Percentiles rank a stretch among this genome's conserved stretches.
phyloP scores from a whole-genome alignment of 768 basidiomycete species.

The Lentinula edodes region DNA sequence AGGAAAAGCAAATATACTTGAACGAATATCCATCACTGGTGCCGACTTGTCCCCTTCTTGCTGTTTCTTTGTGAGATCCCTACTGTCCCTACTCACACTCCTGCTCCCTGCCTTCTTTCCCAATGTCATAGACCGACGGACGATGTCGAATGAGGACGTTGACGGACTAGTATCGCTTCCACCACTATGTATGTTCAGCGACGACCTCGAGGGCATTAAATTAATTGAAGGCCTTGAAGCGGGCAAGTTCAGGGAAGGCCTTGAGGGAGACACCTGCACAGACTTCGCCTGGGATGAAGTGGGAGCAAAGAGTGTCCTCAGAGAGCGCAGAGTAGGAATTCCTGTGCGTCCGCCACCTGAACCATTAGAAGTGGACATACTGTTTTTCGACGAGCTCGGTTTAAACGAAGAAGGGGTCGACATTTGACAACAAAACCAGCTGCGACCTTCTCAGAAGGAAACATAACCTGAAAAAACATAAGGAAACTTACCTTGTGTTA shows the following conservation, averaged over 20 bases:
- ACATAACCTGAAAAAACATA: too few species aligned
- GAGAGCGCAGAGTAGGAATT: not conserved
- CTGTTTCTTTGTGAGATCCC: not conserved
- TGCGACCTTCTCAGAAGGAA: not conserved
- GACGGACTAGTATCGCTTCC: not conserved
- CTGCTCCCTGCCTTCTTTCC: not conserved
- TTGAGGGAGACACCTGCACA: not conserved
- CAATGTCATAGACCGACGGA: not conserved
- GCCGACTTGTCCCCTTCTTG: not conserved
- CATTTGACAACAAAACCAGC: not conserved
- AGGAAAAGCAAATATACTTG: not conserved
- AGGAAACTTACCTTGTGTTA: not conserved
- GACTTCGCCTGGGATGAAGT: not conserved
- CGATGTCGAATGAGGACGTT: not conserved
- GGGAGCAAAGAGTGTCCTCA: constrained; percentile 1
- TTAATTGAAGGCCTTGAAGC: not conserved
- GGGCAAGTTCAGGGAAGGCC: not conserved
- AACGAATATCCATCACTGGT: not conserved
- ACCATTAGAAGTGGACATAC: not conserved
- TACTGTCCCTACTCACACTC: not conserved
- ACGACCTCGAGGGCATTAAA: not conserved
- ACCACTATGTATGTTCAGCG: not conserved
- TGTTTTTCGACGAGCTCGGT: not conserved
- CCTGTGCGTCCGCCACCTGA: not conserved
- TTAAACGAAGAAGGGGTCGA: not conserved